phyloP scores from a whole-genome alignment of 1,284 basidiomycete species.

The Cryptococcus sp. region DNA sequence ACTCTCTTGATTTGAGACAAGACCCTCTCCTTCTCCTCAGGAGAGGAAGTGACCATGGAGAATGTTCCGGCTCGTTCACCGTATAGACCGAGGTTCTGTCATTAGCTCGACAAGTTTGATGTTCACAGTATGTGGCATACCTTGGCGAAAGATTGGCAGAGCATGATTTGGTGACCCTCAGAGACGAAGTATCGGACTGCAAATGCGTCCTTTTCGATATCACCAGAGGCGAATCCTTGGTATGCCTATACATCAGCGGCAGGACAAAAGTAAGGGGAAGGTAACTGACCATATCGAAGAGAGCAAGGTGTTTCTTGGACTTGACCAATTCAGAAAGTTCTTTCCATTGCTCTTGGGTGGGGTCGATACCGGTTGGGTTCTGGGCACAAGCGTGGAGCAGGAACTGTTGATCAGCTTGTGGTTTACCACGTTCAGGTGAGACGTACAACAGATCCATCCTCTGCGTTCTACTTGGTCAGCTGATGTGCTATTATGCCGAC shows the following conservation, averaged over 20 bases:
- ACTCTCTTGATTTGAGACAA: slow-evolving; percentile 93
- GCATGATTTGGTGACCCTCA: slow-evolving; percentile 77
- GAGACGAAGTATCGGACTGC: slow-evolving; percentile 93
- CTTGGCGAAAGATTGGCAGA: slow-evolving; percentile 95
- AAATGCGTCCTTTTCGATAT: slow-evolving; percentile 83
- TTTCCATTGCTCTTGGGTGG: slow-evolving; percentile 88
- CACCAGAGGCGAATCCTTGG: slow-evolving; percentile 90
- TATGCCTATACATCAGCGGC: slow-evolving; percentile 73
- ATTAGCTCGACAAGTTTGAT: slow-evolving; percentile 3
- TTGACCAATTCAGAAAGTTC: slow-evolving; percentile 83
- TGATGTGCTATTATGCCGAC: background rate
- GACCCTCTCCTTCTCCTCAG: slow-evolving; percentile 81
- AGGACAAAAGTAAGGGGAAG: background rate
- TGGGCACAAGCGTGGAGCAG: slow-evolving; percentile 63
- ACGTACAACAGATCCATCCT: slow-evolving; percentile 49
- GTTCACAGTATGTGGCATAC: slow-evolving; percentile 23
- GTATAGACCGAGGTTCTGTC: slow-evolving; percentile 90
- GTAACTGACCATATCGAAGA: slow-evolving; percentile 56
- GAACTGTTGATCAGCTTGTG: slow-evolving; percentile 27
- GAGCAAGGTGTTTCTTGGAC: slow-evolving; percentile 54
- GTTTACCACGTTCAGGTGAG: background rate
- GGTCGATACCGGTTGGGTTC: slow-evolving; percentile 97
- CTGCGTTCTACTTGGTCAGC: slow-evolving; percentile 38
- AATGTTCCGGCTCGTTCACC: slow-evolving; percentile 94
- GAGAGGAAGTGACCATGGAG: slow-evolving; percentile 68